Evolutionary conservation across 1,284 basidiomycete genomes (phyloP).

Genomic region (Mixia osmundae): DNA sequence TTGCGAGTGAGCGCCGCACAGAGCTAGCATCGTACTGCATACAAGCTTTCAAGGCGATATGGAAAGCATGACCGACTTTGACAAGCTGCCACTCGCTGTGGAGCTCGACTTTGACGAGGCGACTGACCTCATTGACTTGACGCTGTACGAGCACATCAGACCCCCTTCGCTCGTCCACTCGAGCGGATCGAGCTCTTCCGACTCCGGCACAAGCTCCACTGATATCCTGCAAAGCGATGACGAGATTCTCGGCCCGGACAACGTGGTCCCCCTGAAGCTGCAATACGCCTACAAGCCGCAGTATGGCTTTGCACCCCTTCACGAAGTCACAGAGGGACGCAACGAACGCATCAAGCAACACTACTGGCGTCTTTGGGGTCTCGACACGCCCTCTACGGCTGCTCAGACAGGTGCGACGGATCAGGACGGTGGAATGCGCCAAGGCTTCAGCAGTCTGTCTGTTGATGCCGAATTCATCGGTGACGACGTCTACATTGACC

Average conservation of each 20-base stretch:
- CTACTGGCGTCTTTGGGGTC: constrained; percentile 88
- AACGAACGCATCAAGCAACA: constrained; percentile 67
- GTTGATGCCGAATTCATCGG: constrained; percentile 57
- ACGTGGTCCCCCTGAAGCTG: constrained; percentile 55
- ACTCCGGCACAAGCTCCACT: too few relatives aligned
- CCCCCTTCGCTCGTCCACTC: too few relatives aligned
- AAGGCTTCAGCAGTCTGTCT: constrained; percentile 44
- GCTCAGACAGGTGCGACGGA: too few relatives aligned
- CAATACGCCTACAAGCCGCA: constrained; percentile 70
- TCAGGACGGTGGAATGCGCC: constrained; percentile 21
- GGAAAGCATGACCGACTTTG: too few relatives aligned
- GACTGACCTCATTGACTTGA: constrained; percentile 42
- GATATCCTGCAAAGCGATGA: too few relatives aligned
- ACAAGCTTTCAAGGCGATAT: too few relatives aligned
- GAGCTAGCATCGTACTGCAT: too few relatives aligned
- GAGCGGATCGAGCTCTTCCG: too few relatives aligned
- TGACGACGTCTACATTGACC: constrained; percentile 55
- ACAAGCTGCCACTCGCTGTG: constrained; percentile 21
- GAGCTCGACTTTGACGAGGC: constrained; percentile 40
- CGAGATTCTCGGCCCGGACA: too few relatives aligned
- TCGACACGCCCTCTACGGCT: constrained; percentile 37
- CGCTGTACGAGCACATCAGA: constrained; percentile 38
- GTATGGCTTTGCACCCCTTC: constrained; percentile 75
- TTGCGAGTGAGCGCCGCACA: too few relatives aligned
- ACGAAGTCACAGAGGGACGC: constrained; percentile 62